Base-by-base conservation (phyloP, 345 rosid genomes). In the Rhizophora apiculata region DNA sequence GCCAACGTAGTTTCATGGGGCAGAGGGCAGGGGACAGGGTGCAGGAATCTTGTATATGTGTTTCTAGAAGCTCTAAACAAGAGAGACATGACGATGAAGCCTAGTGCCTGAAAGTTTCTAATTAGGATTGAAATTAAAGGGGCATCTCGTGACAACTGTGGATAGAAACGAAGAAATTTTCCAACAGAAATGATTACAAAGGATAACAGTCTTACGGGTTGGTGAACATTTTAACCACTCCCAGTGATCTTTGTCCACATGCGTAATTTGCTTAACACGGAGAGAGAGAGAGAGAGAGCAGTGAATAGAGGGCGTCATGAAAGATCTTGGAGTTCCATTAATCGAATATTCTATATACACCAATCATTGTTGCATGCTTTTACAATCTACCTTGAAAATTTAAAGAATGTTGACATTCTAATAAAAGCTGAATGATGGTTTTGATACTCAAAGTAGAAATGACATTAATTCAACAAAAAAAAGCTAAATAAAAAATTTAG, bases 171-270 rank as follows among this genome's bases (percentile, higher is more conserved):
- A 53, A 63, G 32, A 55, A 67, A 64, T 39, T 53, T 32, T 55
- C 57, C 76, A 74, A 72, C 71, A 53, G 64, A 74, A 79, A 74
- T 72, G 76, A 63, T 57, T 72, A 64, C 78, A 70, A 68, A 76
- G 4, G 69, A 37, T 31, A 21, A 22, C 76, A 60, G 86, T 85
- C 85, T 62, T 78, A 69, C 19, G 81, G 87, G 82, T 87, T 87
- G 92, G 89, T 87, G 69, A 81, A 70, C 88, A 48, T 80, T 75
- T 85, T 84, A 85, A 85, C 92, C 71, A 83, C 89, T 76, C 84
- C 29, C 46, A 32, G 69, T 60, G 15, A 72, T 36, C 60, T 66
- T 49, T 29, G 27, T 72, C 66, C 22, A 51, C 30, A 24, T 26
- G 5, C 24, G 6, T 39, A 54, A 34, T 37, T 36, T 55, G 15